Evolutionary conservation across 345 rosid species (phyloP).

Genomic region (Arabidopsis arenosa): DNA sequence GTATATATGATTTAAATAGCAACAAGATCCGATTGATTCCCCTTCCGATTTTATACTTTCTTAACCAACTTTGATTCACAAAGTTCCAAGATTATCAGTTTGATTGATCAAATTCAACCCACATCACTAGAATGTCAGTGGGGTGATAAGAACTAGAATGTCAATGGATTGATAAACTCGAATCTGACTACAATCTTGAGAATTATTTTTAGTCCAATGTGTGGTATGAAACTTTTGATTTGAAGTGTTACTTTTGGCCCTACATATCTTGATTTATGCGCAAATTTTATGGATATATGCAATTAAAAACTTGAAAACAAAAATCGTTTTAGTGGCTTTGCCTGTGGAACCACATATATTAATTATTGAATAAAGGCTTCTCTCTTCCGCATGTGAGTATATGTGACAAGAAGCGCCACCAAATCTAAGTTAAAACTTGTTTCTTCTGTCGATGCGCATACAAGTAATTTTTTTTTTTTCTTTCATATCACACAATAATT

Average conservation of each 20-base stretch:
- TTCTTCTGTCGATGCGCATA: constrained; percentile 10
- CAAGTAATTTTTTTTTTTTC: neutral
- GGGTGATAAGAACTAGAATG: constrained; percentile 31
- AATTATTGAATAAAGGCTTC: constrained; percentile 28
- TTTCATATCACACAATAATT: neutral
- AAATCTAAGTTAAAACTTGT: constrained; percentile 37
- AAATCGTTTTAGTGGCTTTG: constrained; percentile 24
- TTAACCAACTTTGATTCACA: constrained; percentile 13
- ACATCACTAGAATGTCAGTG: constrained; percentile 21
- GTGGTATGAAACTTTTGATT: constrained; percentile 41
- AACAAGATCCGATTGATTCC: neutral
- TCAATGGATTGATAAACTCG: constrained; percentile 39
- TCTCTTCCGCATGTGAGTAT: constrained; percentile 38
- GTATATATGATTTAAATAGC: neutral
- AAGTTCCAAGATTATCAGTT: neutral
- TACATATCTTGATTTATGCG: constrained; percentile 42
- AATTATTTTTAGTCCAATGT: constrained; percentile 23
- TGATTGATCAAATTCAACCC: constrained; percentile 3
- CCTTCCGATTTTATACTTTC: neutral
- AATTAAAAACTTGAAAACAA: neutral
- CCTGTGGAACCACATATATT: constrained; percentile 26
- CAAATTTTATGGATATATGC: constrained; percentile 26
- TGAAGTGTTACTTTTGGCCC: constrained; percentile 38
- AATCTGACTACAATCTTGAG: constrained; percentile 36
- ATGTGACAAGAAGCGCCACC: constrained; percentile 45